Base-by-base conservation (phyloP, 2,329 filamentous ascomycete species). In the Coniochaeta pulveracea region DNA sequence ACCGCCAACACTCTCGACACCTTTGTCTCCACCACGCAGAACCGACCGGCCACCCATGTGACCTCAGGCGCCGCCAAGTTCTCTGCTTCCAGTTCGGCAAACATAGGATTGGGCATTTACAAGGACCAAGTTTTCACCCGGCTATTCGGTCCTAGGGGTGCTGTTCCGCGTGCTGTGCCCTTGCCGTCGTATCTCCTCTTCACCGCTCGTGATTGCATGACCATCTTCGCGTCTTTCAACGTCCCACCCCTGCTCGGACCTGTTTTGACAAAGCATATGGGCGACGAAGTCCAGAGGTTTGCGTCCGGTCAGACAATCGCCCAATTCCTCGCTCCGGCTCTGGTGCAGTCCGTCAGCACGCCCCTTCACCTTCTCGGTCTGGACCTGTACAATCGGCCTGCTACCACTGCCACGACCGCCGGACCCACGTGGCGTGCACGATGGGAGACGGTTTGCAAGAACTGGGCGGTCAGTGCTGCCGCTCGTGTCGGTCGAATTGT, bases 161-260 rank as follows among this genome's bases (percentile, higher is more conserved):
- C 50, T 16, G 52, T 61, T 1, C 69, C 58, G 9, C 63, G 67
- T 11, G 58, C 66, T 17, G 80, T 93, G 1, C 77, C 83, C 0
- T 57, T 75, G 19, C 64, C 80, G 2, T 83, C 78, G 7, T 91
- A 86, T 57, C 62, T 68, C 1, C 72, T 94, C 37, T 95, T 94
- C 63, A 77, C 83, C 3, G 51, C 80, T 35, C 76, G 88, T 46
- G 88, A 95, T 60, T 85, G 80, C 57, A 61, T 93, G 40, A 94
- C 88, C 33, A 86, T 94, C 47, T 93, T 93, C 54, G 85, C 85
- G 4, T 84, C 76, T 10, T 96, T 95, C 69, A 95, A 95, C 52
- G 62, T 94, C 3, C 89, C 89, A 0, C 73, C 84, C 0, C 50
- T 91, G 2, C 64, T 95, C 8, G 84, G 83, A 0, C 85, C 85